Base-by-base conservation (phyloP, 2,329 filamentous ascomycete species). In the Phaeoacremonium minimum region DNA sequence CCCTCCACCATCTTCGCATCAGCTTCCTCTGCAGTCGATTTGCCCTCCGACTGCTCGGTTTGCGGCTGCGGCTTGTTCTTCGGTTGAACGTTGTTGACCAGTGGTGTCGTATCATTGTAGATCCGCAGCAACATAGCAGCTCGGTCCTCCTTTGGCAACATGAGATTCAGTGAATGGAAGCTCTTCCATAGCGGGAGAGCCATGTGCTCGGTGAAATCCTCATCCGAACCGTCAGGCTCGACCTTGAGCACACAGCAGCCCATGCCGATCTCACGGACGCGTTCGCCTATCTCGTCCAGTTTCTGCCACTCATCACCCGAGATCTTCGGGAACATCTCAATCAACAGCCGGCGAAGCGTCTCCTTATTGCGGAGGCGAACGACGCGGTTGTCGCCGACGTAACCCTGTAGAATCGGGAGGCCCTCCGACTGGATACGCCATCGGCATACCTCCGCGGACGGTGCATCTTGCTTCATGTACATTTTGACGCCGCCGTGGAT, bases 381-480 rank as follows among this genome's bases (percentile, higher is more conserved):
- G 8, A 91, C 77, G 14, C 93, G 78, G 36, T 80, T 70, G 47
- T 85, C 77, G 15, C 87, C 87, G 2, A 97, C 83, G 74, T 94
- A 97, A 17, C 87, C 86, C 55, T 95, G 86, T 22, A 96, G 72
- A 47, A 98, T 89, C 8, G 85, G 81, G 66, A 98, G 80, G 16
- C 93, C 93, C 62, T 98, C 93, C 11, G 84, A 86, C 69, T 98
- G 93, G 50, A 98, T 93, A 32, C 93, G 81, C 93, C 93, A 98
- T 40, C 84, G 78, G 67, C 90, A 95, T 20, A 93, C 85, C 37
- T 90, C 84, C 22, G 84, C 82, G 5, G 83, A 85, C 41, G 95
- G 90, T 0, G 87, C 85, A 54, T 96, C 89, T 61, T 97, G 91
- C 69, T 95, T 95, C 71, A 97, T 93, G 59, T 95, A 98, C 88